A percentile compares a stretch with the other conserved stretches of the same genome.
phyloP scores from a whole-genome alignment of 2,329 filamentous ascomycete genomes.

The Stachybotrys elegans region DNA sequence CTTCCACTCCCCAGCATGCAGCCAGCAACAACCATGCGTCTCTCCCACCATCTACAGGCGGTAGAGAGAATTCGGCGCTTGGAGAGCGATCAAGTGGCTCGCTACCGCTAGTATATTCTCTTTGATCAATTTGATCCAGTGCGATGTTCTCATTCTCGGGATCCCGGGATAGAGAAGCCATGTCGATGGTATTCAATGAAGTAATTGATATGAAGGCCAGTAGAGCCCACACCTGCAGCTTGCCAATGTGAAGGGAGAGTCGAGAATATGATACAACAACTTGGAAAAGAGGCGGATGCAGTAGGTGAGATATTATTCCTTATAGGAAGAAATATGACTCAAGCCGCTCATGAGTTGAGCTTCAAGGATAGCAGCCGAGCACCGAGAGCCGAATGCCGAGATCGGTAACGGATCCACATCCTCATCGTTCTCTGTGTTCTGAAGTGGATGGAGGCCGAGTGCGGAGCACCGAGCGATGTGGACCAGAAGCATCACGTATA shows the following conservation, averaged over 20 bases:
- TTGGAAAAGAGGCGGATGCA: too few species aligned
- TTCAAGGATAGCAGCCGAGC: not conserved
- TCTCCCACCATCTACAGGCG: conserved; percentile 29
- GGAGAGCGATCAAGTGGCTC: not conserved
- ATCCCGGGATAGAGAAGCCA: not conserved
- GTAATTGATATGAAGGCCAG: not conserved
- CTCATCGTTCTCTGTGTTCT: too few species aligned
- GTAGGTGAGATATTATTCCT: not conserved
- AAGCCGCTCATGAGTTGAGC: too few species aligned
- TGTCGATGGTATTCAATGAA: not conserved
- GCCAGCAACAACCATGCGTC: conserved; percentile 28
- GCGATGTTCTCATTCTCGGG: not conserved
- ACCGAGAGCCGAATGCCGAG: not conserved
- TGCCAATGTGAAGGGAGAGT: too few species aligned
- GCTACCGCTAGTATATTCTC: not conserved
- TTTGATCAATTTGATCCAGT: not conserved
- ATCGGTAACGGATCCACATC: too few species aligned
- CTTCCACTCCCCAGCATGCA: conserved; percentile 16
- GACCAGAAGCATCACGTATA: too few species aligned
- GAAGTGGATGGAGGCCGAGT: too few species aligned
- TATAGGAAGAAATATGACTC: not conserved
- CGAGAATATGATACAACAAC: too few species aligned
- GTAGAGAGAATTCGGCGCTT: conserved; percentile 17
- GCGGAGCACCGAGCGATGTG: too few species aligned
- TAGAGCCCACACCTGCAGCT: not conserved